These are phyloP conservation scores for Nicotiana tomentosiformis DNA, from an alignment of 257 asterid species.

Conservation along the genomic window DNA sequence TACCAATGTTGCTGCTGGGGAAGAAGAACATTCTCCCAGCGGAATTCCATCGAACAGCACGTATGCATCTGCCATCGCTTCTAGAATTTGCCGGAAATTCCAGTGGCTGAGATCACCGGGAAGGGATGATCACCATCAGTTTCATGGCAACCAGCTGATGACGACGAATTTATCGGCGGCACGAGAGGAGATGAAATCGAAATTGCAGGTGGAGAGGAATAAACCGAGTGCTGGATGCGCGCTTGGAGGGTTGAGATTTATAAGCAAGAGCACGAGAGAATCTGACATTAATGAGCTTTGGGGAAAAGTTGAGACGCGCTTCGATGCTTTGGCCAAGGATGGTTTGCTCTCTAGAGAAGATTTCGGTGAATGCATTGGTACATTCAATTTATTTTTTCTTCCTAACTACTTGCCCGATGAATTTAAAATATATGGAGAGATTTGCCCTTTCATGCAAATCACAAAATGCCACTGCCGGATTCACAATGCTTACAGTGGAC, in stretches of 20 bases:
- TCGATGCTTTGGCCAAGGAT: slow-evolving; percentile 44
- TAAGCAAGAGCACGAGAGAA: slow-evolving; percentile 46
- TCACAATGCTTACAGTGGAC: neutral
- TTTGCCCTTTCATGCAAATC: no score
- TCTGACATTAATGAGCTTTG: slow-evolving; percentile 41
- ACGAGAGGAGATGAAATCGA: slow-evolving; percentile 63
- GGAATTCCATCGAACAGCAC: slow-evolving; percentile 36
- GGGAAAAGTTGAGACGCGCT: slow-evolving; percentile 67
- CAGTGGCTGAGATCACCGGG: slow-evolving; percentile 40
- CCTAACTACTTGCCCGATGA: no score
- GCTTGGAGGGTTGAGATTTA: slow-evolving; percentile 70
- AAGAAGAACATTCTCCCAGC: neutral
- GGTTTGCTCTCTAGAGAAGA: slow-evolving; percentile 64
- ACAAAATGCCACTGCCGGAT: neutral
- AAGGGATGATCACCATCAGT: slow-evolving; percentile 6
- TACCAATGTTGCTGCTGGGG: neutral
- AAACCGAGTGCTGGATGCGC: slow-evolving; percentile 76
- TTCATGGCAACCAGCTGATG: slow-evolving; percentile 13
- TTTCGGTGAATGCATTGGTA: slow-evolving; percentile 94
- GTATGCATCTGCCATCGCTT: slow-evolving; percentile 32
- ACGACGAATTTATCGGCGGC: slow-evolving; percentile 25
- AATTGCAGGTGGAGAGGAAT: slow-evolving; percentile 52
- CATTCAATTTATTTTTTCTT: neutral
- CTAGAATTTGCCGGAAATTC: slow-evolving; percentile 45
- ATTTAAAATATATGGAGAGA: no score